Evolutionary conservation across 1,284 basidiomycete genomes (phyloP), one percentile per base, ranked within the genome.

Genomic region (Ganoderma meredithae): DNA sequence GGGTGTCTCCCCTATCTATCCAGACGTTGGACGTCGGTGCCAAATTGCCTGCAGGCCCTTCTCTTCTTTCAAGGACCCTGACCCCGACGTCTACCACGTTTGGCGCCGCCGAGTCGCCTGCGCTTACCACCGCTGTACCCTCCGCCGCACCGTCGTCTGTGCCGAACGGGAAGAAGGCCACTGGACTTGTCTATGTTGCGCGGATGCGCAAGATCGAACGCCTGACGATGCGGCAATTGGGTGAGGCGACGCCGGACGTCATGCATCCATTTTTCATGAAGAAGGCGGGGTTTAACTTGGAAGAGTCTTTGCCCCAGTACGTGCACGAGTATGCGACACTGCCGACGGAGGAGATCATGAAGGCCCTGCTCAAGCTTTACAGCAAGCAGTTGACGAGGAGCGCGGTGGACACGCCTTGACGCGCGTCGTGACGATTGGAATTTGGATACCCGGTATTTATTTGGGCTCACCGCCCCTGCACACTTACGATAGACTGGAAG

Each of bases 261-360:
- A 94, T 91, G 93, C 91, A 92, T 82, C 88, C 94, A 49, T 93
- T 94, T 79, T 93, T 94, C 80, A 91, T 91, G 86, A 93, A 94
- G 75, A 92, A 89, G 75, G 90, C 94, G 40, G 92, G 93, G 1
- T 90, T 93, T 79, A 94, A 88, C 72, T 80, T 95, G 59, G 91
- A 93, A 75, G 92, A 95, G 71, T 90, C 92, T 0, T 77, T 96
- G 22, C 95, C 95, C 1, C 90, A 92, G 71, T 94, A 94, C 74
- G 92, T 95, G 58, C 90, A 96, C 73, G 93, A 95, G 78, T 95
- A 95, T 73, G 95, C 94, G 10, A 94, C 94, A 4, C 81, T 86
- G 67, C 93, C 94, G 1, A 82, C 96, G 66, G 94, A 95, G 79
- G 89, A 93, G 76, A 93, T 95, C 65, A 94, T 95, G 91, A 92